Conservation (phyloP, 768 basidiomycete genomes). For the Termitomyces sp. region DNA sequence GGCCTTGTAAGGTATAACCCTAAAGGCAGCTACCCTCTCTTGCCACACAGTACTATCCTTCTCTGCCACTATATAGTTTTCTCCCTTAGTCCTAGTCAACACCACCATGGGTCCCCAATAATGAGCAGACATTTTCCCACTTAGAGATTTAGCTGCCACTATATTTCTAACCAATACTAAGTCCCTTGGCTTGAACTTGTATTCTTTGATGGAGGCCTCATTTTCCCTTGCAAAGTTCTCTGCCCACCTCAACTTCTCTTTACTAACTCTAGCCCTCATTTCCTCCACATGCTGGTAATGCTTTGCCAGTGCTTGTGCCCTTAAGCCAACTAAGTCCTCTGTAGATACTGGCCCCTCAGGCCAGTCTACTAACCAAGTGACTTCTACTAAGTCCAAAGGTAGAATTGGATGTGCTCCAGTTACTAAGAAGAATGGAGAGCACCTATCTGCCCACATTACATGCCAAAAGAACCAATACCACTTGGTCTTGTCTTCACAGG, state of each 20-base stretch:
- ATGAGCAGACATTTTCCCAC: background rate
- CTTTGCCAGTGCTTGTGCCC: too few species aligned
- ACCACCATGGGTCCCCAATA: background rate
- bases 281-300: too few species aligned
- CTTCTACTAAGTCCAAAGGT: too few species aligned
- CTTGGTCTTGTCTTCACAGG: too few species aligned
- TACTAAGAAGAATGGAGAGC: too few species aligned
- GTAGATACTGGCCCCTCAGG: too few species aligned
- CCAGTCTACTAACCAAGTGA: too few species aligned
- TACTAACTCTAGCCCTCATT: background rate
- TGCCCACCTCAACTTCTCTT: background rate
- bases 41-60: background rate
- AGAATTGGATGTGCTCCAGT: too few species aligned
- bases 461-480: too few species aligned
- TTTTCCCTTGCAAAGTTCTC: background rate
- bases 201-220: background rate
- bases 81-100: background rate
- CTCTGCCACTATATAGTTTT: background rate
- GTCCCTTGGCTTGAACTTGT: background rate
- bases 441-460: too few species aligned
- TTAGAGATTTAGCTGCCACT: background rate
- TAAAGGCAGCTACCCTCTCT: background rate
- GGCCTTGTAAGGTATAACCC: background rate
- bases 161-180: background rate
- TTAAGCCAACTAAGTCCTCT: too few species aligned